These are phyloP conservation scores for Breynia disticha DNA, from an alignment of 441 rosid genomes.

Conservation along the genomic window DNA sequence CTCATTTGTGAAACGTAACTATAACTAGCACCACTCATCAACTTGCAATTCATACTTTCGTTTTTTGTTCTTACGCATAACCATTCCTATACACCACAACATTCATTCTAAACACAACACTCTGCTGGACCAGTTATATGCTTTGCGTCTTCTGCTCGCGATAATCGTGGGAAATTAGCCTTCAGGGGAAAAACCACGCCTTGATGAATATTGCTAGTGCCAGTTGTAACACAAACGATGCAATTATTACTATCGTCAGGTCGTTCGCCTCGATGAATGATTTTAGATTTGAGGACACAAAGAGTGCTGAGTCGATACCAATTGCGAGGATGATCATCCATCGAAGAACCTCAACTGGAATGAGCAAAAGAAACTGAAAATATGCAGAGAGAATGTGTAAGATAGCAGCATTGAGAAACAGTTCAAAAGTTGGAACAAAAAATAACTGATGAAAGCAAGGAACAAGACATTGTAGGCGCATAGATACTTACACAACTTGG, in stretches of 20 bases:
- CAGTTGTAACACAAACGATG: constrained; percentile 71
- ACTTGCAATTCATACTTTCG: no score
- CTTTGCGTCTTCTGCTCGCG: not conserved
- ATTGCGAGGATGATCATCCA: constrained; percentile 72
- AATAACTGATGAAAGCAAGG: not conserved
- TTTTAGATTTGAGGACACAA: constrained; percentile 65
- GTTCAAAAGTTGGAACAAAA: not conserved
- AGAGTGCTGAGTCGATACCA: constrained; percentile 61
- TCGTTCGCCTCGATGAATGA: constrained; percentile 40
- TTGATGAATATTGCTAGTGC: constrained; percentile 78
- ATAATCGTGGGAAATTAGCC: not conserved
- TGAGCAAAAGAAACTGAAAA: constrained; percentile 66
- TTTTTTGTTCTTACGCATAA: no score
- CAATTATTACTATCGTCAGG: constrained; percentile 40
- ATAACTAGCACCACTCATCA: no score
- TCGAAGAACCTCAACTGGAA: constrained; percentile 69
- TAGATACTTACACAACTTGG: constrained; percentile 48
- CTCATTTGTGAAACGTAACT: no score
- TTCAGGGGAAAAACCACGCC: constrained; percentile 84
- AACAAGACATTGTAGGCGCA: not conserved
- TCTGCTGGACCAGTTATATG: not conserved
- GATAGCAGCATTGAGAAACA: not conserved
- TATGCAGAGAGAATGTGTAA: constrained; percentile 5
- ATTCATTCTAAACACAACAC: no score
- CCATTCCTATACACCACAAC: no score